Conservation (phyloP, 176 grass and related monocot species). For the Olyra latifolia region DNA sequence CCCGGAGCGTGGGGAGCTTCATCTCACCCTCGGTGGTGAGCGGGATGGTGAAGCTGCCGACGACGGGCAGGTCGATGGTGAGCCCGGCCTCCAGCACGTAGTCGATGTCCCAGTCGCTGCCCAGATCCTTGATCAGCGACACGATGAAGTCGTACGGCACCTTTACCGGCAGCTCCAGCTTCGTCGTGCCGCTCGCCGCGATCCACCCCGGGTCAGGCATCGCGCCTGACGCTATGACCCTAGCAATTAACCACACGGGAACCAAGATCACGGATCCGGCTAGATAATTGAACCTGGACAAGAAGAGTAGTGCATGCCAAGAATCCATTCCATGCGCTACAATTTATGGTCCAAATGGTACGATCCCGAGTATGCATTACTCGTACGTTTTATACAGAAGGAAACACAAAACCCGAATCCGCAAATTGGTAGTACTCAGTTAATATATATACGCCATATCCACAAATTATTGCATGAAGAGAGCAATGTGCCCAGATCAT, state of each 20-base stretch:
- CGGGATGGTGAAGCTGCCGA: conserved; percentile 85
- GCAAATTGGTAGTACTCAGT: too few species aligned
- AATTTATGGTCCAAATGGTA: background rate
- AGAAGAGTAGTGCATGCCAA: too few species aligned
- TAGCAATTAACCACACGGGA: background rate
- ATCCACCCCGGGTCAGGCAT: conserved; percentile 83
- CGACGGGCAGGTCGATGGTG: conserved; percentile 70
- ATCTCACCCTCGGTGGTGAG: conserved; percentile 67
- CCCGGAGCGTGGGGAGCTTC: conserved; percentile 73
- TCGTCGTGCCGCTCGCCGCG: conserved; percentile 48
- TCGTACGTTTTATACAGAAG: too few species aligned
- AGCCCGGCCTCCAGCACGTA: conserved; percentile 62
- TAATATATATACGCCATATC: background rate
- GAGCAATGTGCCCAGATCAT: background rate
- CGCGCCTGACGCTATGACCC: conserved; percentile 63
- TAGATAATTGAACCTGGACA: too few species aligned
- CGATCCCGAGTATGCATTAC: too few species aligned
- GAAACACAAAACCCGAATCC: too few species aligned
- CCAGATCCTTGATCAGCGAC: conserved; percentile 51
- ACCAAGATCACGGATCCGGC: background rate
- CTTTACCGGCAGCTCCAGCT: conserved; percentile 72
- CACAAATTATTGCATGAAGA: background rate
- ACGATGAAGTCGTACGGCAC: conserved; percentile 81
- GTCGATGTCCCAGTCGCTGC: conserved; percentile 83
- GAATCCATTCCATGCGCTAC: too few species aligned